Percentiles rank a stretch among this genome's conserved stretches.
Conservation (phyloP, 768 basidiomycete species). For the Dioszegia aurantiaca region DNA sequence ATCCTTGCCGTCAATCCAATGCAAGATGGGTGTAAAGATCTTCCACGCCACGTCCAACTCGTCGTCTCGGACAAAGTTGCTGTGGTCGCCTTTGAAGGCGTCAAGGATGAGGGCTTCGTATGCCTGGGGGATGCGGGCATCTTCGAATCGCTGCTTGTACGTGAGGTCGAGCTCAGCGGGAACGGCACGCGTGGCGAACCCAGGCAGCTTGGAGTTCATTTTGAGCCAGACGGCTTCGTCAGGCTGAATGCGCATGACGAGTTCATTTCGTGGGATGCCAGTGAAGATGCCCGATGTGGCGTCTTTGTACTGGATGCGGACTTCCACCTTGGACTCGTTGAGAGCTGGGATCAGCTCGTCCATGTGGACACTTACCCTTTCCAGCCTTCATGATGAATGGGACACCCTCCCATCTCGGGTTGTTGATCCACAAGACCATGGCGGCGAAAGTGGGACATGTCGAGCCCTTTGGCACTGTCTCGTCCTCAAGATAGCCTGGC, state of each 20-base stretch:
- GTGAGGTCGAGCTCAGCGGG: conserved; percentile 98
- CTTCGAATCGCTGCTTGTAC: conserved; percentile 90
- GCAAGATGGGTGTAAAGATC: conserved; percentile 65
- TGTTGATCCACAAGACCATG: conserved; percentile 83
- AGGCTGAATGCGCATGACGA: conserved; percentile 96
- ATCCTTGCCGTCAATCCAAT: conserved; percentile 85
- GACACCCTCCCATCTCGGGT: conserved; percentile 96
- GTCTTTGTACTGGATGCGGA: conserved; percentile 97
- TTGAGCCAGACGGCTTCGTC: conserved; percentile 96
- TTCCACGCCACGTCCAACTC: conserved; percentile 98
- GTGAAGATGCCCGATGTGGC: conserved; percentile 95
- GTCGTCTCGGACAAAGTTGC: conserved; percentile 97
- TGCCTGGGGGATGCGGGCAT: conserved; percentile 89
- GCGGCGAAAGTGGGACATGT: conserved; percentile 93
- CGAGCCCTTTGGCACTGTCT: conserved; percentile 87
- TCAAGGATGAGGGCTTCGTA: conserved; percentile 92
- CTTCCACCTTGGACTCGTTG: conserved; percentile 97
- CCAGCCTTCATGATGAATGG: conserved; percentile 98
- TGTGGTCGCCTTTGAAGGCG: conserved; percentile 95
- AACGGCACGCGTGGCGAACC: conserved; percentile 80
- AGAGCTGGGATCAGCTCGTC: conserved; percentile 60
- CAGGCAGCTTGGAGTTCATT: conserved; percentile 91
- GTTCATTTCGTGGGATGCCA: conserved; percentile 91
- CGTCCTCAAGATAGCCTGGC: conserved; percentile 98
- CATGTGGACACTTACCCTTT: conserved; percentile 65